Evolutionary conservation across 305 asterid genomes (phyloP), one percentile per base, ranked within the genome.

Genomic region (Stenogyne calaminthoides): DNA sequence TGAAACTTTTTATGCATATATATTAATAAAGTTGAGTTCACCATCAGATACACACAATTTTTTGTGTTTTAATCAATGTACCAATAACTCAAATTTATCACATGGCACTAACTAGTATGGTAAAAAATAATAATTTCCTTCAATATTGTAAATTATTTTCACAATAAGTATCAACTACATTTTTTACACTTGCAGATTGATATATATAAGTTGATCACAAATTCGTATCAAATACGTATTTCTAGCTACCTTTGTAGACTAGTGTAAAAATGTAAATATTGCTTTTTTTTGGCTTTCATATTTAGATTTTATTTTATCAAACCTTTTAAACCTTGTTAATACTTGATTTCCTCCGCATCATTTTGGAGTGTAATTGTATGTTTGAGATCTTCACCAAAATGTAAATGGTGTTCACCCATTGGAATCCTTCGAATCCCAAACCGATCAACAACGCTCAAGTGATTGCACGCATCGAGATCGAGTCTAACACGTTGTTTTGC

Each of bases 331-430:
- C n/a, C 61, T 29, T 49, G 73, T 64, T 65, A 85, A 58, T 74
- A 52, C 52, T 82, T 82, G 56, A 76, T 78, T 74, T 83, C 71
- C 37, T 79, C 82, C 62, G 49, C n/a, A 9, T 64, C 71, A 40
- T 67, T 56, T 47, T 84, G 83, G 59, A 93, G 84, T 19, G 81
- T 69, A 29, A 91, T 74, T 5, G 90, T 80, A 71, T 89, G 97
- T 58, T 80, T 79, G 5, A 88, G 70, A 39, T 86, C 85, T n/a
- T 85, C 90, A 58, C 96, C 96, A 47, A 93, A 78, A 54, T 89
- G 98, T 44, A 93, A 82, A 60, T 51, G 81, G 47, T 93, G 96
- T 56, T 83, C 86, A 15, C 97, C 98, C 85, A 93, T 81, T 49
- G 87, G 91, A 58, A 93, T 82, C 62, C 91, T 91, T 79, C 89